phyloP scores from a whole-genome alignment of 805 yeast genomes.

The Yarrowia hollandica region DNA sequence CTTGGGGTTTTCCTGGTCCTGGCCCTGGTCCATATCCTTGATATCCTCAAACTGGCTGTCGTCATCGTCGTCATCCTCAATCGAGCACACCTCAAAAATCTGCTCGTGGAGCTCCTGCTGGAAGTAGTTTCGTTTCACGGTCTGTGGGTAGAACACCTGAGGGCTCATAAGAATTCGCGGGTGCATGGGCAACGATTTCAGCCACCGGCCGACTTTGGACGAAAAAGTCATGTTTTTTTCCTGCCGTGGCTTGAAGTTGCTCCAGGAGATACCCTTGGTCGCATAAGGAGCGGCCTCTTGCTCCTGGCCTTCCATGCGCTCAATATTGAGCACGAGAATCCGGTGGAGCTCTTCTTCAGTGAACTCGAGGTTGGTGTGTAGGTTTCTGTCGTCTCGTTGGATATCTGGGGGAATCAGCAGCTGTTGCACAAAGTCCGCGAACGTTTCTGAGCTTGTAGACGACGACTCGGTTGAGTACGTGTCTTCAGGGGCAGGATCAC shows the following conservation, averaged over 20 bases:
- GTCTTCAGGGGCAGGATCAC: conserved; percentile 23
- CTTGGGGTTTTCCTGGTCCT: neutral
- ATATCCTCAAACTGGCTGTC: neutral
- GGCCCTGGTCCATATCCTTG: neutral
- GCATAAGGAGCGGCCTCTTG: conserved; percentile 11
- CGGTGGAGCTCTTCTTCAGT: conserved; percentile 6
- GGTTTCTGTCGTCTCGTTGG: neutral
- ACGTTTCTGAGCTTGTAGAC: conserved; percentile 1
- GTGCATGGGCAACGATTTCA: conserved; percentile 11
- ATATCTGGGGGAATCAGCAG: neutral
- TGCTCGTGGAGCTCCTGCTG: neutral
- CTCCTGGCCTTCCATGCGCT: neutral
- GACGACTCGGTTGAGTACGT: conserved; percentile 17
- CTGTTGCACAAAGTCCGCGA: conserved; percentile 4
- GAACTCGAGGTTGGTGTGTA: neutral
- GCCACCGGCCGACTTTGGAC: conserved; percentile 28
- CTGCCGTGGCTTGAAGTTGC: conserved; percentile 25
- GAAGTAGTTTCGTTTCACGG: neutral
- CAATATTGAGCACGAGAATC: conserved; percentile 5
- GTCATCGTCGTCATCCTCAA: neutral
- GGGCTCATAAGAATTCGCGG: neutral
- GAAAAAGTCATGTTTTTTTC: conserved; percentile 28
- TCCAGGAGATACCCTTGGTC: conserved; percentile 16
- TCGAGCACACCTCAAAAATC: neutral
- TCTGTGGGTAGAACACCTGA: neutral